These are phyloP conservation scores for Larix sibirica DNA, from an alignment of 83 land plant genomes.

Conservation along the genomic window DNA sequence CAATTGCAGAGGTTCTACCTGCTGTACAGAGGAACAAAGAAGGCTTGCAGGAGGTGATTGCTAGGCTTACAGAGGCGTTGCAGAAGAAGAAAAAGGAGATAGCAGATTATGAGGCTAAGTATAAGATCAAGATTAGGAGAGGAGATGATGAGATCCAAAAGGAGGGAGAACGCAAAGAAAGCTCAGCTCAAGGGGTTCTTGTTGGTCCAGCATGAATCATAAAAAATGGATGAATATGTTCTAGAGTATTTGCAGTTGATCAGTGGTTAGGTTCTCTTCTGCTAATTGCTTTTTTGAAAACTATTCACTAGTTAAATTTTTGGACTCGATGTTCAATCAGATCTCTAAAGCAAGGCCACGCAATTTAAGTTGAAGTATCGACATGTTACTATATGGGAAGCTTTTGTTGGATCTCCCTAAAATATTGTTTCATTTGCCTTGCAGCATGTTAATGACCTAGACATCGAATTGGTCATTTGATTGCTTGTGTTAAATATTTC, in stretches of 20 bases:
- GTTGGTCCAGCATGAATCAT: constrained; percentile 68
- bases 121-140: constrained; percentile 83
- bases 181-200: constrained; percentile 88
- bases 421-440: neutral
- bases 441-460: neutral
- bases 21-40: constrained; percentile 93
- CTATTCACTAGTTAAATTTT: neutral
- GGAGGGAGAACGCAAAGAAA: constrained; percentile 65
- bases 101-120: constrained; percentile 83
- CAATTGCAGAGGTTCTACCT: constrained; percentile 90
- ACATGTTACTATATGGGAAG: neutral
- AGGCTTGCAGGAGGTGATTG: constrained; percentile 88
- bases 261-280: neutral
- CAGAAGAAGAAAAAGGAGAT: constrained; percentile 88
- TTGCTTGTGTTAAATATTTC: too few relatives aligned
- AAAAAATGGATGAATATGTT: neutral
- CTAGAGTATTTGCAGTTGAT: neutral
- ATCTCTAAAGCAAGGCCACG: neutral
- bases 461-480: neutral
- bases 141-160: constrained; percentile 52
- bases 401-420: neutral
- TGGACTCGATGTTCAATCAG: neutral
- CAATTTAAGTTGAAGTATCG: neutral
- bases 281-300: neutral
- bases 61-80: constrained; percentile 76